Percentiles rank a stretch among this genome's conserved stretches.
Conservation (phyloP, 1,139 yeast species). For the Hansenula anomala region DNA sequence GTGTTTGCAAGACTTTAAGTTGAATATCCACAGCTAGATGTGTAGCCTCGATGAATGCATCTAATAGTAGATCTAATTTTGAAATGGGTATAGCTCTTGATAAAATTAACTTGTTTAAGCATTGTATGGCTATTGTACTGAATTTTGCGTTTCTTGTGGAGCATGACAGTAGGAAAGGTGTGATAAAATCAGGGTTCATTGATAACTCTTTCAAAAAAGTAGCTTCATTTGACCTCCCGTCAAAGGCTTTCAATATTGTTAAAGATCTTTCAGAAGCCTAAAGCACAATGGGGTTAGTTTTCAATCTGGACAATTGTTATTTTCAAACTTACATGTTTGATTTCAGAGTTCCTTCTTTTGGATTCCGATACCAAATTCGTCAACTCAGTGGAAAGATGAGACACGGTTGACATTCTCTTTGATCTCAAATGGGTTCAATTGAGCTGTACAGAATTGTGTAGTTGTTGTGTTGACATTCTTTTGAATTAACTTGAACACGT, state of each 20-base stretch:
- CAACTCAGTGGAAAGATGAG: constrained; percentile 52
- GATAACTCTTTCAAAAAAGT: constrained; percentile 26
- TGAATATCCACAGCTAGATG: constrained; percentile 79
- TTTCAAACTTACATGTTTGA: constrained; percentile 58
- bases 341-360: constrained; percentile 62
- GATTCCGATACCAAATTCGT: constrained; percentile 60
- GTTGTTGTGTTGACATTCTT: too few relatives aligned
- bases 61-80: constrained; percentile 51
- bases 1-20: constrained; percentile 76
- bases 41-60: constrained; percentile 68
- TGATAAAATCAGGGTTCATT: constrained; percentile 47
- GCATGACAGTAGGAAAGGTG: constrained; percentile 73
- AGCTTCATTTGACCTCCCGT: constrained; percentile 11
- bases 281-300: neutral
- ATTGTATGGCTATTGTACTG: constrained; percentile 65
- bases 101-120: constrained; percentile 55
- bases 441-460: too few relatives aligned
- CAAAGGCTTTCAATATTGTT: constrained; percentile 26
- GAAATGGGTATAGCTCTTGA: constrained; percentile 46
- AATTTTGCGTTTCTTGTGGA: constrained; percentile 71
- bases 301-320: too few relatives aligned
- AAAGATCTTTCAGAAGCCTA: constrained; percentile 22
- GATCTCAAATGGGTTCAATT: neutral
- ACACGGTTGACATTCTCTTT: constrained; percentile 25
- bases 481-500: too few relatives aligned